phyloP scores from a whole-genome alignment of 108 stramenopile genomes.

The Hondaea fermentalgiana region DNA sequence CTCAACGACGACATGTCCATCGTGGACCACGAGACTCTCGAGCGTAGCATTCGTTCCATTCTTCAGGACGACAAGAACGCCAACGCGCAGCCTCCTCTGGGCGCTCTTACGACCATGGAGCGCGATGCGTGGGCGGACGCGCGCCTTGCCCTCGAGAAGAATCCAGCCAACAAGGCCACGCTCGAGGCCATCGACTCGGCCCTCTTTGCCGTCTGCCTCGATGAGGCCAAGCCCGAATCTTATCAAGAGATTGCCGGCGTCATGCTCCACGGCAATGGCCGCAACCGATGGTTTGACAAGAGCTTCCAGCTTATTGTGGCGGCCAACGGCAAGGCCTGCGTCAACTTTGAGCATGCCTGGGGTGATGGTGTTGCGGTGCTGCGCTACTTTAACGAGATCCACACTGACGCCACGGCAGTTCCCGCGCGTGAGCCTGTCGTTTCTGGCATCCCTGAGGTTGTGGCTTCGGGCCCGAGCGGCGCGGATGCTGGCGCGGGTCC shows the following conservation, averaged over 20 bases:
- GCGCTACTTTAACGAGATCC: slow-evolving; percentile 21
- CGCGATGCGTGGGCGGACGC: slow-evolving; percentile 37
- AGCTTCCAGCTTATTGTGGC: slow-evolving; percentile 39
- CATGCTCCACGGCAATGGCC: slow-evolving; percentile 38
- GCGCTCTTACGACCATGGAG: slow-evolving; percentile 30
- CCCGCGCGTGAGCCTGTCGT: slow-evolving; percentile 11
- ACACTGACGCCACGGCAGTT: not conserved
- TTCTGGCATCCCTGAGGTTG: not conserved
- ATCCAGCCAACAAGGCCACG: slow-evolving; percentile 28
- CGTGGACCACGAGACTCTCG: slow-evolving; percentile 35
- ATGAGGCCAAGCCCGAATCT: slow-evolving; percentile 25
- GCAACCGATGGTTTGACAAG: slow-evolving; percentile 47
- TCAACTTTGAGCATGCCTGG: slow-evolving; percentile 22
- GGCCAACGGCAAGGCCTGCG: slow-evolving; percentile 30
- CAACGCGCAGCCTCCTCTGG: slow-evolving; percentile 18
- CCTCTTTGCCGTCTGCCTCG: slow-evolving; percentile 30
- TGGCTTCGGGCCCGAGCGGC: not conserved
- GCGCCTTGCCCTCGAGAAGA: slow-evolving; percentile 24
- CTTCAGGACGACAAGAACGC: not conserved
- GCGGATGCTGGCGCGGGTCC: not conserved
- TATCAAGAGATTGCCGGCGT: slow-evolving; percentile 23
- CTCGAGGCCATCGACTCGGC: slow-evolving; percentile 35
- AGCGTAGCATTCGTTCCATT: slow-evolving; percentile 31
- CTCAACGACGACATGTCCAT: slow-evolving; percentile 31
- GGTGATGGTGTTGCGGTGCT: slow-evolving; percentile 21